Evolutionary conservation across 140 eudicot genomes (phyloP), one percentile per base, ranked within the genome.

Genomic region (Bidens hawaiensis): DNA sequence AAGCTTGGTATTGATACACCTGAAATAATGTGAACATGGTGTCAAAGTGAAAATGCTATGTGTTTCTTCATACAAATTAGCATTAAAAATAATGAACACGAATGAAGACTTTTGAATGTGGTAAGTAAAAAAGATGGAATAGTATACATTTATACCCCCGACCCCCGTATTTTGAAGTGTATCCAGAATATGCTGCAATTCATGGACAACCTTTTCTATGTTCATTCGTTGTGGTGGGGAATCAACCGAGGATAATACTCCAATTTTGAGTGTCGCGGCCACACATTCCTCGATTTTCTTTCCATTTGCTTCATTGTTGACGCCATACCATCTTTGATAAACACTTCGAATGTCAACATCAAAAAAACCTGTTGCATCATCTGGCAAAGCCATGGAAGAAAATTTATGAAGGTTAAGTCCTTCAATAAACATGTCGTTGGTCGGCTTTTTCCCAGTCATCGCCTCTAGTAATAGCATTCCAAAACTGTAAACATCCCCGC

Each of bases 391-490:
- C 64, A 33, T 57, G 16, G 38, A 57, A 23, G 46, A 26, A 57
- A 31, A 57, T 57, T 31, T 57, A 18, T 57, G 64, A 48, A 48
- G 27, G 55, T 2, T 48, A 6, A 24, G 11, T 18, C 59, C 59
- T 24, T 52, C 36, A 0, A 11, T 60, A 22, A 60, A 60, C 17
- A 60, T 60, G 47, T 6, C 30, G 0, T 52, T 47, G 1, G 46
- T 60, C n/a, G 80, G 80, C 12, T 59, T 69, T 59, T 21, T 74
- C 14, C 69, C 48, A 1, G 78, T 79, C 68, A 69, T 69, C 77
- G 75, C 28, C 48, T 79, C 81, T 16, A 79, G 18, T 13, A 75
- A 48, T 60, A 79, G 3, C 9, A 52, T 30, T 64, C 33, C 70
- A 52, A 9, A 48, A 50, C 36, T 24, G 21, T 65, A 65, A 21